Evolutionary conservation across 371 early-diverging fungal species (phyloP), one percentile per base, ranked within the genome.

Genomic region (Smittium mucronatum): DNA sequence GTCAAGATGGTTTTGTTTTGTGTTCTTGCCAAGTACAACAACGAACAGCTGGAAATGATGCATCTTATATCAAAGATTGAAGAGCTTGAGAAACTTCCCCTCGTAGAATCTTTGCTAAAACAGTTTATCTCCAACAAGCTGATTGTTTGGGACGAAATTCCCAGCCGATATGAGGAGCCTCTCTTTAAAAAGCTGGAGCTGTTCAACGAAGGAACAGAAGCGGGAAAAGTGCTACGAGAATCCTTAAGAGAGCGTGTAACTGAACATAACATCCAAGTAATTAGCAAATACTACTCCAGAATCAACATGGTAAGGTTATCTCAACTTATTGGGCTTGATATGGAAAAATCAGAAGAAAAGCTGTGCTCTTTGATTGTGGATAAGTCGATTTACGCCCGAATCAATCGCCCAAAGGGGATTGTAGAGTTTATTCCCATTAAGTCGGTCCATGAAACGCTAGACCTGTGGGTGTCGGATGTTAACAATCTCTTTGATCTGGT

Each of bases 211-310:
- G 75, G 81, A 32, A 88, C 87, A 16, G 92, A 89, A 36, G 90
- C 86, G 5, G 92, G 94, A 60, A 76, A 82, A 69, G 87, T 87
- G 80, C 83, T 92, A 69, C 88, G 88, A 87, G 83, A 87, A 74
- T 90, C 86, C 59, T 84, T 98, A 70, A 94, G 94, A 74, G 85
- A 91, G 71, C 88, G 98, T 30, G 94, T 95, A 5, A 90, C 93
- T 71, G 98, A 98, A 76, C 98, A 97, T 87, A 98, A 98, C 76
- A 89, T 97, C 72, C 92, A 97, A 15, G 95, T 98, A 1, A 85
- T 97, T 73, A 92, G 94, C 58, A 90, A 91, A 76, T 97, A 95
- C 78, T 98, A 98, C 77, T 89, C 89, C 29, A 87, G 93, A 36
- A 90, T 96, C 63, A 85, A 91, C 8, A 85, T 87, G 57, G 84